Percentiles rank a stretch among this genome's conserved stretches.
These are phyloP conservation scores for Eutypella sp. DNA, from an alignment of 2,329 filamentous ascomycete species.

Conservation along the genomic window DNA sequence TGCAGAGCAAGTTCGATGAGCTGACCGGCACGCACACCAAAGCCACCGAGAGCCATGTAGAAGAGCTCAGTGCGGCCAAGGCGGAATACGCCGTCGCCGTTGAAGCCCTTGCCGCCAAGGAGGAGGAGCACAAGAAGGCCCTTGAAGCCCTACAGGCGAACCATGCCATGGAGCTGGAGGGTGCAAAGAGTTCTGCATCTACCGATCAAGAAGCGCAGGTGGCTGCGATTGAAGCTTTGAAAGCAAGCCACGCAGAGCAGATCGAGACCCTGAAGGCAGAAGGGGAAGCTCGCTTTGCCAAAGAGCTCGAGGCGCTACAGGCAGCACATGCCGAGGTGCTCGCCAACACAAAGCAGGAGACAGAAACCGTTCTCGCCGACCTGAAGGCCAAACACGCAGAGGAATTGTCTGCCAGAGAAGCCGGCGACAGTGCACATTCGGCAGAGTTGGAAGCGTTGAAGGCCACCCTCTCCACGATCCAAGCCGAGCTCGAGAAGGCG, in stretches of 20 bases:
- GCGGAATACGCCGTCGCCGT: slow-evolving; percentile 30
- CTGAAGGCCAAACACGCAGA: slow-evolving; percentile 29
- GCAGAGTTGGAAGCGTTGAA: slow-evolving; percentile 32
- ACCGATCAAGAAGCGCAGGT: slow-evolving; percentile 44
- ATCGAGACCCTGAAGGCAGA: slow-evolving; percentile 39
- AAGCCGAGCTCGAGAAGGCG: slow-evolving; percentile 21
- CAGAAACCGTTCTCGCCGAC: slow-evolving; percentile 33
- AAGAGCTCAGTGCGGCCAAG: slow-evolving; percentile 14
- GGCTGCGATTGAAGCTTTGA: slow-evolving; percentile 48
- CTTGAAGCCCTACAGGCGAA: slow-evolving; percentile 51
- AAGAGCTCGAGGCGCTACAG: slow-evolving; percentile 34
- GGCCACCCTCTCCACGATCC: slow-evolving; percentile 26
- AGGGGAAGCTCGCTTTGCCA: slow-evolving; percentile 33
- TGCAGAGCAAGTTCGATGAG: slow-evolving; percentile 9
- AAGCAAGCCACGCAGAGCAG: slow-evolving; percentile 49
- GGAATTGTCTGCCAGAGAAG: slow-evolving; percentile 30
- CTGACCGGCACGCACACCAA: slow-evolving; percentile 30
- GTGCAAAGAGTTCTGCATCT: slow-evolving; percentile 47
- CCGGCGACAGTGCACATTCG: slow-evolving; percentile 28
- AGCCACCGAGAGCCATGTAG: slow-evolving; percentile 32
- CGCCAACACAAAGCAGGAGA: slow-evolving; percentile 37
- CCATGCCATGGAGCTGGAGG: slow-evolving; percentile 55
- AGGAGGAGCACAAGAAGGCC: slow-evolving; percentile 48
- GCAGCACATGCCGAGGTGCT: slow-evolving; percentile 39
- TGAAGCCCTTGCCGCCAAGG: slow-evolving; percentile 44